phyloP scores from a whole-genome alignment of 78 protist genomes.

The Emiliania huxleyi region DNA sequence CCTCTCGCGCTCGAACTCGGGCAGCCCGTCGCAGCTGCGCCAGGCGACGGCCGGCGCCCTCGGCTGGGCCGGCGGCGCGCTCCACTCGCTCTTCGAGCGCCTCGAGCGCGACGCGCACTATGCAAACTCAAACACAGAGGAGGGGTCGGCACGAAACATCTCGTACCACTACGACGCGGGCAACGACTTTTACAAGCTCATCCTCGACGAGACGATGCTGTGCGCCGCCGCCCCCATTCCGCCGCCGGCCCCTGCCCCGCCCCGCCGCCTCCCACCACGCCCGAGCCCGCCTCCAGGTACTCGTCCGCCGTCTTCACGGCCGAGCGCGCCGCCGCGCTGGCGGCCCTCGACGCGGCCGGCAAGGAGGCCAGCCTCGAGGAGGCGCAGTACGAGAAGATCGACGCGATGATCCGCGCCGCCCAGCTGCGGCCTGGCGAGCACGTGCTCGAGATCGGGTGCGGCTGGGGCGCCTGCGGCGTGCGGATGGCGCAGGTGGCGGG shows the following conservation, averaged over 20 bases:
- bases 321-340: background rate
- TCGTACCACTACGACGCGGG: slow-evolving; percentile 41
- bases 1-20: background rate
- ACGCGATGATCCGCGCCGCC: background rate
- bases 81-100: background rate
- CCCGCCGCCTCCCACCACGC: background rate
- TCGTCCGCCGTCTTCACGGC: background rate
- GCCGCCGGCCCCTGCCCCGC: too few species aligned
- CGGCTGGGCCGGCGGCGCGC: background rate
- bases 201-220: slow-evolving; percentile 39
- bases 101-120: background rate
- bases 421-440: background rate
- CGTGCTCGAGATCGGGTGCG: slow-evolving; percentile 43
- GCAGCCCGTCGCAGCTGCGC: background rate
- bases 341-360: background rate
- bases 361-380: background rate
- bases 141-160: slow-evolving; percentile 24
- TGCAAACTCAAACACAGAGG: background rate
- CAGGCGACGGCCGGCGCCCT: background rate
- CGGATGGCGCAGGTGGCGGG: background rate
- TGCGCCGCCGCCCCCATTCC: too few species aligned
- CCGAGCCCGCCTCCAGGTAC: background rate
- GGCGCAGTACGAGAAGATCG: slow-evolving; percentile 33
- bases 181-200: slow-evolving; percentile 22
- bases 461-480: slow-evolving; percentile 31